Base-by-base conservation (phyloP, 176 grass and related monocot genomes). In the Urochloa ruziziensis region DNA sequence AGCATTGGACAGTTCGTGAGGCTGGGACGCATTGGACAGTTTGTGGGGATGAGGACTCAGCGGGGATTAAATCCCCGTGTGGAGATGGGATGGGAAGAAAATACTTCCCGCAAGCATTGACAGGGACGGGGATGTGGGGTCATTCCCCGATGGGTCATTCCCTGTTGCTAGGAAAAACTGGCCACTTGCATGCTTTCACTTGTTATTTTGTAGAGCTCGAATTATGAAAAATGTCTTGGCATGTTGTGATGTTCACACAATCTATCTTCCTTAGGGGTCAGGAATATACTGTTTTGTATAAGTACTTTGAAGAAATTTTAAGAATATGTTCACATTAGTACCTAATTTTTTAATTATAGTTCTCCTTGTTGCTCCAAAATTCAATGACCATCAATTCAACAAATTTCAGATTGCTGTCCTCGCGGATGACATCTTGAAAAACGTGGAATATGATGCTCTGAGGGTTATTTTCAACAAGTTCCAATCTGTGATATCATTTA, bases 381-480 rank as follows among this genome's bases (percentile, higher is more conserved):
- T 37, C 4, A 43, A 58, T 77, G 62, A 19, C 27, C 62, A 35
- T 29, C 11, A 65, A 29, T 89, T 57, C 6, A 25, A 82, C 25
- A 25, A 65, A 28, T 83, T 89, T 86, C 87, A 98, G 93, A 71
- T 92, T 62, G 92, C 93, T 83, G 93, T 95, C 60, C 87, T 98
- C 15, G 91, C 93, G 47, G 93, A 98, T 92, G 96, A 98, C 79
- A 95, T 98, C 60, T 92, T 98, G 80, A 98, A 95, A 86, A 98
- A 93, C 33, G 87, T 98, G 17, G 93, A 95, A 76, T 95, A 90
- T 80, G 93, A 98, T 91, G 91, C 93, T 59, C 35, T 95, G 68
- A 90, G 96, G 49, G 88, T 98, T 85, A 56, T 98, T 80, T 95
- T 91, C 72, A 98, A 98, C 82, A 98, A 91, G 84, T 98, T 93